Percentiles rank a stretch among this genome's conserved stretches.
phyloP scores from a whole-genome alignment of 176 grass and related monocot genomes.

The Neostapfia colusana region DNA sequence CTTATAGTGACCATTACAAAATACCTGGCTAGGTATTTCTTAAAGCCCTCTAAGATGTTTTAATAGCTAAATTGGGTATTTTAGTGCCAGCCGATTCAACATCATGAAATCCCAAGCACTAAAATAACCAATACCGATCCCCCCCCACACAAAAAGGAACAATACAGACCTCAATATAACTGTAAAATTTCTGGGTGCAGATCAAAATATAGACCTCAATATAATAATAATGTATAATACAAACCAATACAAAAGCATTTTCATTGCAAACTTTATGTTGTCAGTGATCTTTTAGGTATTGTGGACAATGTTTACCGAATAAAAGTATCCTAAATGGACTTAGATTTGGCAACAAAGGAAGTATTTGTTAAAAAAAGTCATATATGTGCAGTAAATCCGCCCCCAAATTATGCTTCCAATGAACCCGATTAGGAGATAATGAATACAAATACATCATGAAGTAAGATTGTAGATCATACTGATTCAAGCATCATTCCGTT shows the following conservation, averaged over 20 bases:
- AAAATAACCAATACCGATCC: neutral
- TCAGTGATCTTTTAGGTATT: neutral
- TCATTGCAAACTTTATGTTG: neutral
- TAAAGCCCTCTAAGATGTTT: neutral
- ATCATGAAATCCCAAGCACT: conserved; percentile 4
- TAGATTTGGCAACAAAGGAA: neutral
- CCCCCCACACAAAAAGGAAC: too few relatives aligned
- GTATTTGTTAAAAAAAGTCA: neutral
- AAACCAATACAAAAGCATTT: neutral
- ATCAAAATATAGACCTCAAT: too few relatives aligned
- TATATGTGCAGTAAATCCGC: neutral
- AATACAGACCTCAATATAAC: too few relatives aligned
- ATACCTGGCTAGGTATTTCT: neutral
- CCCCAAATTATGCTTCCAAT: neutral
- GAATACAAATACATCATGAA: neutral
- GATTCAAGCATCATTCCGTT: neutral
- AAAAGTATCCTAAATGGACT: conserved; percentile 12
- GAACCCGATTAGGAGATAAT: neutral
- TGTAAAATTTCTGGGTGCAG: too few relatives aligned
- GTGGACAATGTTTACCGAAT: neutral
- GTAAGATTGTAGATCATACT: neutral
- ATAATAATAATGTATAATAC: too few relatives aligned
- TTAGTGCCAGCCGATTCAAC: neutral
- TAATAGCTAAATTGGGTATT: neutral
- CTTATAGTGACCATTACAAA: neutral